Evolutionary conservation across 2,329 filamentous ascomycete species (phyloP).

Genomic region (Aspergillus eucalypticola): DNA sequence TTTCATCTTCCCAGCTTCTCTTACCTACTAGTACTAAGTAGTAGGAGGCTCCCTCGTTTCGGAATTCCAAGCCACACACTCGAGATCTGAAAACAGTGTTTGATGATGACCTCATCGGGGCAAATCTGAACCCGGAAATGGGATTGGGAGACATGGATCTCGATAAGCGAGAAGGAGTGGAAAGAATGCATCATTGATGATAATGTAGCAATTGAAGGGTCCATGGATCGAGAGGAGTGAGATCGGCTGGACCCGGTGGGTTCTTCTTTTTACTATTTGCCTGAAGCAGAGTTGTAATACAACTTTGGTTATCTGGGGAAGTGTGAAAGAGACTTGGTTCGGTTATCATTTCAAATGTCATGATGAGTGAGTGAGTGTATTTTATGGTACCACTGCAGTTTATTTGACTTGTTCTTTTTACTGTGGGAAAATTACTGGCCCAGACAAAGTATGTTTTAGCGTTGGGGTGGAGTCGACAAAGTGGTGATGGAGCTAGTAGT

Average conservation of each 20-base stretch:
- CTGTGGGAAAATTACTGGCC: not conserved
- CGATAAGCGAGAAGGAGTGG: not conserved
- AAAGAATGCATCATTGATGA: not conserved
- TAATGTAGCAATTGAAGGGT: not conserved
- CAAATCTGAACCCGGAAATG: not conserved
- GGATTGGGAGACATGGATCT: not conserved
- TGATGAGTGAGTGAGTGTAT: not conserved
- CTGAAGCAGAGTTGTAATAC: too few relatives aligned
- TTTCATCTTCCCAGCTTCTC: too few relatives aligned
- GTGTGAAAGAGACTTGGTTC: too few relatives aligned
- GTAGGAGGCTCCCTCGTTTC: not conserved
- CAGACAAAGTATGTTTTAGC: slow-evolving; percentile 1
- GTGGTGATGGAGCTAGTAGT: not conserved
- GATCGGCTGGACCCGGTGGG: not conserved
- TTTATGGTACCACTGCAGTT: not conserved
- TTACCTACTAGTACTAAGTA: too few relatives aligned
- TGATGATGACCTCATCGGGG: slow-evolving; percentile 11
- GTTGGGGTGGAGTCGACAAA: not conserved
- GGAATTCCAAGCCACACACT: not conserved
- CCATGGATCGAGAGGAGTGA: not conserved
- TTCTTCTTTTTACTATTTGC: too few relatives aligned
- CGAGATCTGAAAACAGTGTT: not conserved
- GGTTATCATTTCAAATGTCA: not conserved
- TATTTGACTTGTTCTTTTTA: not conserved
- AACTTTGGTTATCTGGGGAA: too few relatives aligned